Base-by-base conservation (phyloP, 257 asterid genomes). In the Penstemon eatonii region DNA sequence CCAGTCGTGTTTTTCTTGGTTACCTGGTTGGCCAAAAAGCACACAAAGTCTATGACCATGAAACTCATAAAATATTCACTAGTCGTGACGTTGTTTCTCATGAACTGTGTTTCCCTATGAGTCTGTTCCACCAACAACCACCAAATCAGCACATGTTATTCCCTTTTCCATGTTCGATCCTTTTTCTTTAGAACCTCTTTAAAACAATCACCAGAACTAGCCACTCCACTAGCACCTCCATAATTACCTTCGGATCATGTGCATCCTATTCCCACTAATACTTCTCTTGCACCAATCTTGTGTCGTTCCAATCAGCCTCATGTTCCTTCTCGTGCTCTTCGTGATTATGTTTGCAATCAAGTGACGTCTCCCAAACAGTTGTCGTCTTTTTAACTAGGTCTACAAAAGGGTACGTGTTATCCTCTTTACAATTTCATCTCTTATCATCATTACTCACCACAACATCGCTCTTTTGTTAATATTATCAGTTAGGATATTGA, bases 1-100 rank as follows among this genome's bases (percentile, higher is more conserved):
- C 57, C 36, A 68, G 19, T 25, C 12, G 19, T 5, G n/a, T 68
- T 50, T 68, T 43, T 43, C 46, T 43, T 43, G 46, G 46, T 43
- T 43, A 43, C 8, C 33, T 2, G 33, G 33, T 25, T 25, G 33
- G 2, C 2, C 33, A 25, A 25, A 25, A 25, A 25, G 33, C 33
- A 25, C 2, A 25, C 33, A 25, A 25, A 25, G 33, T 25, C 33
- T 25, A 25, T 25, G 33, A 25, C 33, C 33, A 0, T 25, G 33
- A 25, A 8, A 3, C 46, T 5, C 46, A 43, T 43, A 5, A 43
- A 43, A 8, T 43, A 5, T 43, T 3, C 8, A 43, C 46, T 8
- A 43, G 46, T 43, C 4, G 46, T 43, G 46, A 43, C 46, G 46
- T 43, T 43, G 36, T 42, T 56, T 58, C 57, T 36, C 54, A 12